Evolutionary conservation across 768 basidiomycete genomes (phyloP).

Genomic region (Arthromyces matolae): DNA sequence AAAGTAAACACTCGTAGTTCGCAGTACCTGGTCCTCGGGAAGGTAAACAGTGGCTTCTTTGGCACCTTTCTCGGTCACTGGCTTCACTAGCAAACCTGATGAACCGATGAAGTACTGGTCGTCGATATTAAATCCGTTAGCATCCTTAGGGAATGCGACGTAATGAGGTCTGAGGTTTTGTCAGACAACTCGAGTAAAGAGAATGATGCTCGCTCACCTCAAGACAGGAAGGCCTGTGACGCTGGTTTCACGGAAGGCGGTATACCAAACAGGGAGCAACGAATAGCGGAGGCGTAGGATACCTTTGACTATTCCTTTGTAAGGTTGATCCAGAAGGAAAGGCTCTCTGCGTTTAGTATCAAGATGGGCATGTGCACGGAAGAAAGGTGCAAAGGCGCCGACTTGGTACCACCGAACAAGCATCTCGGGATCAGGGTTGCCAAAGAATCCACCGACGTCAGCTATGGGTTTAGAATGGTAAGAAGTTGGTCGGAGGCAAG

Average conservation of each 20-base stretch:
- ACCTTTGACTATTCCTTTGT: conserved; percentile 77
- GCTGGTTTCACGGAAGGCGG: conserved; percentile 89
- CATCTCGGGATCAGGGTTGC: conserved; percentile 93
- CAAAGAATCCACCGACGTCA: conserved; percentile 98
- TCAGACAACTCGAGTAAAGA: neutral
- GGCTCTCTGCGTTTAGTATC: conserved; percentile 98
- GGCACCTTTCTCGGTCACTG: conserved; percentile 72
- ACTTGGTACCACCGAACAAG: conserved; percentile 97
- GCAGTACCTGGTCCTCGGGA: conserved; percentile 71
- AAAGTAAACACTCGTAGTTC: conserved; percentile 3
- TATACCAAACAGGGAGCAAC: conserved; percentile 94
- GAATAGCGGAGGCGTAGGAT: conserved; percentile 79
- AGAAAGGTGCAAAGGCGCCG: conserved; percentile 93
- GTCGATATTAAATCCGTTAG: conserved; percentile 81
- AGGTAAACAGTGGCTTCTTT: conserved; percentile 76
- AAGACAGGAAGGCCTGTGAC: conserved; percentile 79
- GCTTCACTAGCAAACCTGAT: conserved; percentile 88
- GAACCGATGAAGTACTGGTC: conserved; percentile 92
- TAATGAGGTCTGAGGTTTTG: conserved; percentile 83
- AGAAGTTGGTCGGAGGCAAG: neutral
- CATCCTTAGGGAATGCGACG: conserved; percentile 87
- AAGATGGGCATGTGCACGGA: conserved; percentile 97
- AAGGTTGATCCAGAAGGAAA: conserved; percentile 86
- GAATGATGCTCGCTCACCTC: conserved; percentile 44
- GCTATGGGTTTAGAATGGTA: conserved; percentile 43